Base-by-base conservation (phyloP, 2,329 filamentous ascomycete species). In the Aspergillus novoparasiticus region DNA sequence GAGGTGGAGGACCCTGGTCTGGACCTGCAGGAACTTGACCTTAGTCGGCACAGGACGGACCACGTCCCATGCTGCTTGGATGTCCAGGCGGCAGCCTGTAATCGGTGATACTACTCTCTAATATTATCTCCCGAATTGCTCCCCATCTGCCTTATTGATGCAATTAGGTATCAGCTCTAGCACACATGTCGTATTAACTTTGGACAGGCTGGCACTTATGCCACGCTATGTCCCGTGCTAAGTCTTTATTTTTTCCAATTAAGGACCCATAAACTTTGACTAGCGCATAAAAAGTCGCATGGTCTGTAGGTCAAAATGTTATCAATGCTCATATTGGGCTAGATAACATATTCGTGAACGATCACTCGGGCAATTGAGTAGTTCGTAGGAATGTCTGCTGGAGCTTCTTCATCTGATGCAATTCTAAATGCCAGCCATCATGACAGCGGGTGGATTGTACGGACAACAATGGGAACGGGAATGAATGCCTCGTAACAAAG, bases 21-120 rank as follows among this genome's bases (percentile, higher is more conserved):
- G 67, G 66, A 69, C 67, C 67, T 69, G 67, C 67, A 69, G 67
- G 59, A 66, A 66, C 66, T 64, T 64, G 54, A 60, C 63, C 39
- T 68, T 66, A 66, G 64, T 41, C 30, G 60, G 39, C 34, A 55
- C 54, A 54, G 51, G 23, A 50, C 56, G 39, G 51, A 55, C 51
- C 51, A 39, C 51, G 51, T 60, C 41, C 58, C 58, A 34, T 28
- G 39, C 59, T 64, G 64, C 55, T 60, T 63, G 62, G 62, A 60
- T 66, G 59, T 50, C 43, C 45, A 12, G 63, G 57, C 61, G 30
- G 32, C 30, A 30, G 46, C 45, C 57, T 39, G 57, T 59, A 51
- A 51, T 21, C 57, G 39, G n/a, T 6, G 12, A 14, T 36, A 36
- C 12, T 36, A 16, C 2, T 16, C 12, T 6, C 12, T 16, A 16